These are phyloP conservation scores for Pichia kluyveri DNA, from an alignment of 805 yeast species.

Conservation along the genomic window DNA sequence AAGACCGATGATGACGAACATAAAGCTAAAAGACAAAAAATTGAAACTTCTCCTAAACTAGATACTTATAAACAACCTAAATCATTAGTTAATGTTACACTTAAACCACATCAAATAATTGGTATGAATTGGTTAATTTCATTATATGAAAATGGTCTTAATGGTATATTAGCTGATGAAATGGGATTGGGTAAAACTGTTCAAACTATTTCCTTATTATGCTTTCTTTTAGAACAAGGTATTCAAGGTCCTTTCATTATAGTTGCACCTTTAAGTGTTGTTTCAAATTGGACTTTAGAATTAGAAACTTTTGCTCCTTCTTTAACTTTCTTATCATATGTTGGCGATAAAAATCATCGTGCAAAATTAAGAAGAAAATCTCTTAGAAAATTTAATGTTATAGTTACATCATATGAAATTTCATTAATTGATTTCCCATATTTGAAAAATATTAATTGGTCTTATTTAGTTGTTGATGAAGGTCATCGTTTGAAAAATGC, in stretches of 20 bases:
- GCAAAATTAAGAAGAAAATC: conserved; percentile 28
- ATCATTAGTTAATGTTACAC: conserved; percentile 42
- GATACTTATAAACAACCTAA: conserved; percentile 37
- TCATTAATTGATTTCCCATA: conserved; percentile 57
- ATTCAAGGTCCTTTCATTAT: conserved; percentile 70
- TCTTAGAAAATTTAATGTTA: conserved; percentile 34
- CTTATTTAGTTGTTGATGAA: conserved; percentile 84
- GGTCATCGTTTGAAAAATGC: conserved; percentile 89
- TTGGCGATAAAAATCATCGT: conserved; percentile 56
- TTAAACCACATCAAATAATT: conserved; percentile 80
- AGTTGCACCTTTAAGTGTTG: conserved; percentile 77
- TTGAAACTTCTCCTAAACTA: not conserved
- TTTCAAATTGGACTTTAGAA: conserved; percentile 79
- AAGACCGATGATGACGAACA: conserved; percentile 13
- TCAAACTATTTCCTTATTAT: conserved; percentile 73
- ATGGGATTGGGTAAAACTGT: conserved; percentile 96
- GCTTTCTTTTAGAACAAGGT: conserved; percentile 71
- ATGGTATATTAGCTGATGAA: conserved; percentile 94
- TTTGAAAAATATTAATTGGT: conserved; percentile 56
- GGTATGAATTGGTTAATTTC: conserved; percentile 90
- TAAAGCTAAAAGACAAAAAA: not conserved
- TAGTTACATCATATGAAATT: conserved; percentile 78
- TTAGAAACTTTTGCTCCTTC: conserved; percentile 64
- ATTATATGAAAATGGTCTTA: conserved; percentile 84
- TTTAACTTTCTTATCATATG: conserved; percentile 52